Base-by-base conservation (phyloP, 2,329 filamentous ascomycete species). In the Hypoxylon sp. region DNA sequence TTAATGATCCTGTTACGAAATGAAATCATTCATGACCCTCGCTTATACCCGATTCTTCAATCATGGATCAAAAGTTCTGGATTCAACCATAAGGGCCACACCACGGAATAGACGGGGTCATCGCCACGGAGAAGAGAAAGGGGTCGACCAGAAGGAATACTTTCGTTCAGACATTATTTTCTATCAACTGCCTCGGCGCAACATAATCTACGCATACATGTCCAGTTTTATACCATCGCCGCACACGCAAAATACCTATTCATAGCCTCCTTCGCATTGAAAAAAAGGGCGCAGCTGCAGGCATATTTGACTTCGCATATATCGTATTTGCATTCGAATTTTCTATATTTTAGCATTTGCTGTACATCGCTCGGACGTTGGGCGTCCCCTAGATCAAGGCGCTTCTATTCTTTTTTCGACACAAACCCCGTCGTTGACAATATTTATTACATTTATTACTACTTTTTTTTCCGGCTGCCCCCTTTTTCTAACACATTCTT, bases 261-360 rank as follows among this genome's bases (percentile, higher is more conserved):
- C 64, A 48, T 44, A 73, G 71, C 63, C 59, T 72, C 71, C 35
- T 72, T 74, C 63, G 71, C 74, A 76, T 76, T 55, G 37, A 59
- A n/a, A 57, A 72, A 73, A 74, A 22, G 19, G 70, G 71, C 72
- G 71, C 71, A 66, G 70, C 69, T 59, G 69, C 64, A 57, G 62
- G 69, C 59, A 66, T 55, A 55, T 54, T 66, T 63, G 66, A 57
- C 29, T 69, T 66, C 59, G 58, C 60, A 69, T 65, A 66, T 58
- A 62, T 52, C 35, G 52, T 66, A 63, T 52, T 58, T 60, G 58
- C 47, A 71, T 65, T 69, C 59, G 37, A 44, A 31, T 19, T 46
- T 47, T 63, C 62, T 47, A 67, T 67, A 65, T 55, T 61, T 59
- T 39, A 59, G 60, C 63, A 63, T 67, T 67, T 22, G 51, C 60